Percentiles rank a stretch among this genome's conserved stretches.
phyloP scores from a whole-genome alignment of 495 filamentous ascomycete genomes.

The Astrothelium subdiscretum region DNA sequence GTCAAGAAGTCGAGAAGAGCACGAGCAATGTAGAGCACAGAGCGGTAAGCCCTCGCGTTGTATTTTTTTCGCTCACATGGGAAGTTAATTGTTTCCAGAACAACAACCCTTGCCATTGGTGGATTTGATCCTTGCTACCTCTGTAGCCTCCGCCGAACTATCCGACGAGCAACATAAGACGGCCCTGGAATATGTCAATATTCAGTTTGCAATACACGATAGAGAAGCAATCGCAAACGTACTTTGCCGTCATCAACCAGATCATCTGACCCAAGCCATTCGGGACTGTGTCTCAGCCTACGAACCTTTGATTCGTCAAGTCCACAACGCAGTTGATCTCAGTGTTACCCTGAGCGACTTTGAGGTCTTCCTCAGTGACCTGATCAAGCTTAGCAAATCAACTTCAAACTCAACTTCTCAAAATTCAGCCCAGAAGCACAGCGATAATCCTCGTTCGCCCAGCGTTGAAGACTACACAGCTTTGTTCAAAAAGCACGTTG shows the following conservation, averaged over 20 bases:
- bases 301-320: conserved; percentile 51
- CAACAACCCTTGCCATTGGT: conserved; percentile 39
- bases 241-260: conserved; percentile 46
- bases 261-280: conserved; percentile 46
- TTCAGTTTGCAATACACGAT: conserved; percentile 47
- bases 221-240: conserved; percentile 46
- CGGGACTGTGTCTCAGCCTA: conserved; percentile 45
- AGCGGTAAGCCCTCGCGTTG: conserved; percentile 23
- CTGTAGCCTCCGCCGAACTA: conserved; percentile 23
- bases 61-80: not conserved
- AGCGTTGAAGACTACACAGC: conserved; percentile 51
- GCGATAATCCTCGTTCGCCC: conserved; percentile 24
- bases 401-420: conserved; percentile 4
- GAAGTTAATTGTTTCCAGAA: not conserved
- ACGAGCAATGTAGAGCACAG: conserved; percentile 33
- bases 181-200: conserved; percentile 47
- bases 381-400: conserved; percentile 38
- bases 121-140: conserved; percentile 34
- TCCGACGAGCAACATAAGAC: conserved; percentile 40
- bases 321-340: conserved; percentile 55
- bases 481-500: conserved; percentile 43
- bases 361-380: conserved; percentile 47
- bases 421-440: conserved; percentile 2
- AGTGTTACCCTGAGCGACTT: conserved; percentile 44
- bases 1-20: conserved; percentile 31